A percentile compares a stretch with the other conserved stretches of the same genome.
Conservation (phyloP, 2,329 filamentous ascomycete genomes). For the Scedosporium aurantiacum region DNA sequence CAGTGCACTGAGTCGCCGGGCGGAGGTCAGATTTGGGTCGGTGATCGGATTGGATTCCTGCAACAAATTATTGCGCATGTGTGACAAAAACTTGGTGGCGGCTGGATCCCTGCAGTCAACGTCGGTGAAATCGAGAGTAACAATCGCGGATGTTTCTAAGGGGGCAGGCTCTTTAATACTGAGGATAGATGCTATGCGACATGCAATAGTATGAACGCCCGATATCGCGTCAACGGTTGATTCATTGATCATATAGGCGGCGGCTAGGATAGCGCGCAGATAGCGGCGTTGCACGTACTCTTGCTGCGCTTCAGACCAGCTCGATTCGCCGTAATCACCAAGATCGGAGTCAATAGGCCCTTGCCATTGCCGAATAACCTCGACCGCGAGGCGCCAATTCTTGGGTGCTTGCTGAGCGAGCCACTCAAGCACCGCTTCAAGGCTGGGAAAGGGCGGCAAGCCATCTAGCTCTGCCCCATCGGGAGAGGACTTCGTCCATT, state of each 20-base stretch:
- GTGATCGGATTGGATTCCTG: constrained; percentile 54
- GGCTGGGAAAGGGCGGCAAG: constrained; percentile 39
- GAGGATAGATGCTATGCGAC: constrained; percentile 29
- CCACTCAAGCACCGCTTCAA: constrained; percentile 61
- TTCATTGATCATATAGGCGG: constrained; percentile 55
- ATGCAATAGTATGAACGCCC: constrained; percentile 7
- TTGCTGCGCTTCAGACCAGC: constrained; percentile 50
- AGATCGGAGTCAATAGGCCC: constrained; percentile 61
- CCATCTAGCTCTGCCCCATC: constrained; percentile 15
- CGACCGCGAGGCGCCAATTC: constrained; percentile 51
- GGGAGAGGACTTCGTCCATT: background rate
- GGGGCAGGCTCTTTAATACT: constrained; percentile 46
- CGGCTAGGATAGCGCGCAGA: constrained; percentile 55
- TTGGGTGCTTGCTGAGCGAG: constrained; percentile 46
- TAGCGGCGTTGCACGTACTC: constrained; percentile 52
- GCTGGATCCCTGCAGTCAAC: constrained; percentile 22
- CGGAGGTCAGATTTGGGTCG: constrained; percentile 41
- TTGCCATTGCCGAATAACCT: constrained; percentile 59
- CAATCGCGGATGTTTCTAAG: constrained; percentile 21
- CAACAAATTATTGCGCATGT: constrained; percentile 43
- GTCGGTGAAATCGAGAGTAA: constrained; percentile 14
- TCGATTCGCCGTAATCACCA: constrained; percentile 44
- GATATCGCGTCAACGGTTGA: constrained; percentile 44
- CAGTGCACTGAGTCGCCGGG: constrained; percentile 50
- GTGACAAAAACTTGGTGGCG: constrained; percentile 28